Conservation (phyloP, 805 yeast species). For the Cyberlindnera galapagoensis region DNA sequence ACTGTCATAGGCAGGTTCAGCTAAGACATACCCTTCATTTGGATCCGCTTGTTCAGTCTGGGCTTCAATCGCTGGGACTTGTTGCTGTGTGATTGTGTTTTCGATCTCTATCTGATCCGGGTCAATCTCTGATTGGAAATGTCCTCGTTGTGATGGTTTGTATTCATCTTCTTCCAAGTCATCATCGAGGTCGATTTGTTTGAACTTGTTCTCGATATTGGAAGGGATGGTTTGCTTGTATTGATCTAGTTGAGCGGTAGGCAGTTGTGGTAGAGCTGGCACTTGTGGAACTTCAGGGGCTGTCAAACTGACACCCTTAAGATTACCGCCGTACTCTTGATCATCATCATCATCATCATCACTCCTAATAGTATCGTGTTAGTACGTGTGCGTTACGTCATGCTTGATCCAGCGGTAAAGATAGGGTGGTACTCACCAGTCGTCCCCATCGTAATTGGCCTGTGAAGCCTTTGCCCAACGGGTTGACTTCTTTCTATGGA, state of each 20-base stretch:
- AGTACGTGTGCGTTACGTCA: neutral
- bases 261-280: slow-evolving; percentile 6
- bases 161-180: slow-evolving; percentile 9
- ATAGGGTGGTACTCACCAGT: slow-evolving; percentile 24
- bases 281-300: no score
- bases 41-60: neutral
- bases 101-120: no score
- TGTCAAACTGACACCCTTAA: no score
- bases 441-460: slow-evolving; percentile 36
- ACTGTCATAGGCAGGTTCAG: slow-evolving; percentile 3
- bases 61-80: neutral
- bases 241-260: neutral
- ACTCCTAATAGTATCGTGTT: slow-evolving; percentile 8
- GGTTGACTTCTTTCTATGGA: slow-evolving; percentile 32
- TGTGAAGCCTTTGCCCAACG: slow-evolving; percentile 36
- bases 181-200: slow-evolving; percentile 23
- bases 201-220: slow-evolving; percentile 6
- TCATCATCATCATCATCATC: slow-evolving; percentile 16
- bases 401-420: neutral
- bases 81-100: no score
- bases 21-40: neutral
- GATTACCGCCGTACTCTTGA: slow-evolving; percentile 1
- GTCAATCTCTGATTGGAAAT: no score
- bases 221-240: slow-evolving; percentile 1
- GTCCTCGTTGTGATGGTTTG: neutral